Base-by-base conservation (phyloP, 768 basidiomycete genomes). In the Saitozyma sp. region DNA sequence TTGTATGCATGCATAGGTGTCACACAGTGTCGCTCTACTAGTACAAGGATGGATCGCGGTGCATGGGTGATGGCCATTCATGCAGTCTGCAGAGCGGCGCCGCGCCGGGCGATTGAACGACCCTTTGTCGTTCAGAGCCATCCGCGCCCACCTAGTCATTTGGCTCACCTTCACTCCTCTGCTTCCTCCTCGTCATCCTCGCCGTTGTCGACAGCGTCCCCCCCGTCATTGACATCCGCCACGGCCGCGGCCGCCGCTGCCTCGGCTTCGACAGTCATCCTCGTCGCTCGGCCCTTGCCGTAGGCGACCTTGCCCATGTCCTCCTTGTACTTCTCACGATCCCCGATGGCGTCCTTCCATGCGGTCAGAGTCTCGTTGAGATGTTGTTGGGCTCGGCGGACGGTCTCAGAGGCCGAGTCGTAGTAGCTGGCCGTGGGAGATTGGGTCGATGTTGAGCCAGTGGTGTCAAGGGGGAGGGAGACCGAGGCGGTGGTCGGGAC, bases 331-430 rank as follows among this genome's bases (percentile, higher is more conserved):
- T 73, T 75, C 51, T 72, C 70, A 8, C 29, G 10, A 51, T 76
- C 68, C 11, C 71, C 73, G 16, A 75, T 61, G 5, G 62, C 68
- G 46, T 77, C 73, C 57, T 77, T 73, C 72, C 72, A 76, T 5
- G 49, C 37, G 7, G 72, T 76, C 43, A 76, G 42, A 19, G 10
- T 48, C 9, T 60, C 73, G 40, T 74, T 76, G 42, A 76, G 58
- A 3, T 61, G 45, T 17, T 42, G n/a, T 54, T 73, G 74, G 0
- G 59, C 62, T 13, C 54, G 16, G 4, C 56, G 65, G 9, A 75
- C 39, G 2, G 67, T 49, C 3, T 43, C 14, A 4, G 64, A 51
- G 29, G 61, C 19, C 10, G 66, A 46, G 14, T 59, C 60, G 59
- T 69, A 74, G 46, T 29, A 29, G 29, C 29, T 29, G 29, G 29